Percentiles rank a stretch among this genome's conserved stretches.
Evolutionary conservation across 2,329 filamentous ascomycete species (phyloP).

Genomic region (Apiospora marii): DNA sequence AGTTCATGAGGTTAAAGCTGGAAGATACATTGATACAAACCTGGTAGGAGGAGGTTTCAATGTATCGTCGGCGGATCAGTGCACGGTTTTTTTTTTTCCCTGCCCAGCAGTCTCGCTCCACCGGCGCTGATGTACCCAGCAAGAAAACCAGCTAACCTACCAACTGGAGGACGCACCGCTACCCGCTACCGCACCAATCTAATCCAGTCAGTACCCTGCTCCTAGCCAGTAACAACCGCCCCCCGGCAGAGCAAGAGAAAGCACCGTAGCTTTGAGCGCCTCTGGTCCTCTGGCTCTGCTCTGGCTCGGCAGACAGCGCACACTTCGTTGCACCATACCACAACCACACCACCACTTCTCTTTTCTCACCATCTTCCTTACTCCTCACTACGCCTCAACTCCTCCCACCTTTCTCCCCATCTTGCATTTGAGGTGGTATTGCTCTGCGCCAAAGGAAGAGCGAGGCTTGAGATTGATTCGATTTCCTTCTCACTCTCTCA

Average conservation of each 20-base stretch:
- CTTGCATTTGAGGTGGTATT: constrained; percentile 20
- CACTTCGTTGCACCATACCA: constrained; percentile 19
- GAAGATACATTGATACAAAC: not conserved
- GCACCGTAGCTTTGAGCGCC: not conserved
- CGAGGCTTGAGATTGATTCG: constrained; percentile 28
- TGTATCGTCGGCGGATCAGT: constrained; percentile 19
- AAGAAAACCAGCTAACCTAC: constrained; percentile 17
- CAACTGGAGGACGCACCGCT: constrained; percentile 15
- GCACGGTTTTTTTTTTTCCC: constrained; percentile 17
- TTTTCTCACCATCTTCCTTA: constrained; percentile 21
- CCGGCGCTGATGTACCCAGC: not conserved
- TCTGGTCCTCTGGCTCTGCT: not conserved
- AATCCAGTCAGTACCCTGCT: constrained; percentile 16
- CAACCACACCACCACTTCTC: constrained; percentile 20
- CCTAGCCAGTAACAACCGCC: not conserved
- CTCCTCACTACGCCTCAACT: constrained; percentile 20
- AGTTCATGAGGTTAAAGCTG: not conserved
- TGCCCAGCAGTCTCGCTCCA: not conserved
- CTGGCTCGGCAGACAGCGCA: constrained; percentile 16
- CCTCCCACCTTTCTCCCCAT: constrained; percentile 2
- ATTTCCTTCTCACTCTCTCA: constrained; percentile 31
- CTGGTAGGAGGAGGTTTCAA: constrained; percentile 4
- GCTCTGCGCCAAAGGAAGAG: constrained; percentile 28
- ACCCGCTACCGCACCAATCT: constrained; percentile 18
- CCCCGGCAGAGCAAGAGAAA: not conserved